Evolutionary conservation across 352 stramenopile genomes (phyloP), one percentile per base, ranked within the genome.

Genomic region (Blastocystis sp.): DNA sequence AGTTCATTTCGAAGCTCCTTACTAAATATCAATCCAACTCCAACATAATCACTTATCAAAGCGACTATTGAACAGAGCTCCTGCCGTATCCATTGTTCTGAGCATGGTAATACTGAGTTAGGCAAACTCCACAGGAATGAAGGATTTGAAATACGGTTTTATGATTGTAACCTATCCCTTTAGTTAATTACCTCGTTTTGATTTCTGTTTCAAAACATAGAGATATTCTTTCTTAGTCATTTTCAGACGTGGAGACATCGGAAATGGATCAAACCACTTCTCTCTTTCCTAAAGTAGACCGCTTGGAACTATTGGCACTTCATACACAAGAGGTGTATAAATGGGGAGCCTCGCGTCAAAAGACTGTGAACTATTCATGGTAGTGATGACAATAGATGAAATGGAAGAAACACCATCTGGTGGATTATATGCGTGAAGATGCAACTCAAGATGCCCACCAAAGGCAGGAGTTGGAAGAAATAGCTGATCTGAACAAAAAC

Each of bases 381-480:
- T 66, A 1, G 1, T 37, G 43, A 54, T 27, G 24, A 37, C 0
- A 2, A 16, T 83, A 83, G 71, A 24, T 21, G 5, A 29, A 35
- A 29, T 21, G 66, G 19, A 39, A 37, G 16, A 67, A 24, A 3
- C 29, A 21, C 21, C 16, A 24, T 27, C 19, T 83, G 19, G 11
- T 35, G 1, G 32, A 61, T 1, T 24, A 21, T 43, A 11, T 83
- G 27, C 46, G 24, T 27, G 12, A 65, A 32, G 46, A 61, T 61
- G 27, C 54, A n/a, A 61, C 21, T 27, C 49, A 65, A 21, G 71
- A 83, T 66, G 71, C 63, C 32, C 51, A 83, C 65, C 71, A 83
- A 27, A 43, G 71, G 19, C 71, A 83, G 51, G 71, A 83, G 51
- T 27, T 83, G 27, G 71, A 83, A 54, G 71, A 61, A 37, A 83